Evolutionary conservation across 148 eudicot genomes (phyloP).

Genomic region (Nepenthes mirabilis): DNA sequence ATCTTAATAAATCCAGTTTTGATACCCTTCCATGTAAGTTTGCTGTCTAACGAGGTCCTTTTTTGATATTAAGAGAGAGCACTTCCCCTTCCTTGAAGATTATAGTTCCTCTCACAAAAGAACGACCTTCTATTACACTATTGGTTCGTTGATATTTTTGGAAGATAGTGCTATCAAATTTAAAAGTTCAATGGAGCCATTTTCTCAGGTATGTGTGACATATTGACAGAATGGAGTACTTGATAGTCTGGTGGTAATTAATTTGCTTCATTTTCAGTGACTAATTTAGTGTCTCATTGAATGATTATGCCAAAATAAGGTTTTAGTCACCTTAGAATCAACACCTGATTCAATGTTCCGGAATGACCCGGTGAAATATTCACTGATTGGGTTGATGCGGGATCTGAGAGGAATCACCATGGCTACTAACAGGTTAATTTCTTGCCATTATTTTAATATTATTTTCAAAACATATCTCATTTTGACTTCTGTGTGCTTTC

Average conservation of each 20-base stretch:
- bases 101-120: constrained; percentile 60
- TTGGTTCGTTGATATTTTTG: constrained; percentile 64
- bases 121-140: constrained; percentile 67
- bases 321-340: constrained; percentile 58
- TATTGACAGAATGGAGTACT: neutral
- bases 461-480: neutral
- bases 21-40: neutral
- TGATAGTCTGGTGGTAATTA: neutral
- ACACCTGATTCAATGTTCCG: constrained; percentile 60
- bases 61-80: constrained; percentile 44
- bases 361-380: constrained; percentile 62
- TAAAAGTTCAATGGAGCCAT: constrained; percentile 69
- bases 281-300: neutral
- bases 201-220: constrained; percentile 37
- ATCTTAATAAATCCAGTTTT: neutral
- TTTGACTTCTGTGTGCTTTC: neutral
- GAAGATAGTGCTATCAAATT: constrained; percentile 63
- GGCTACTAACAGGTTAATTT: constrained; percentile 66
- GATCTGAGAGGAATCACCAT: constrained; percentile 86
- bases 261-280: constrained; percentile 2
- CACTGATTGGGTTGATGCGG: constrained; percentile 77
- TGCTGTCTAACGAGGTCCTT: constrained; percentile 2
- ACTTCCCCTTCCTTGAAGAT: constrained; percentile 65
- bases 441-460: neutral
- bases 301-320: constrained; percentile 25